Percentiles rank a stretch among this genome's conserved stretches.
Conservation (phyloP, 371 early-diverging fungal genomes). For the Apophysomyces variabilis region DNA sequence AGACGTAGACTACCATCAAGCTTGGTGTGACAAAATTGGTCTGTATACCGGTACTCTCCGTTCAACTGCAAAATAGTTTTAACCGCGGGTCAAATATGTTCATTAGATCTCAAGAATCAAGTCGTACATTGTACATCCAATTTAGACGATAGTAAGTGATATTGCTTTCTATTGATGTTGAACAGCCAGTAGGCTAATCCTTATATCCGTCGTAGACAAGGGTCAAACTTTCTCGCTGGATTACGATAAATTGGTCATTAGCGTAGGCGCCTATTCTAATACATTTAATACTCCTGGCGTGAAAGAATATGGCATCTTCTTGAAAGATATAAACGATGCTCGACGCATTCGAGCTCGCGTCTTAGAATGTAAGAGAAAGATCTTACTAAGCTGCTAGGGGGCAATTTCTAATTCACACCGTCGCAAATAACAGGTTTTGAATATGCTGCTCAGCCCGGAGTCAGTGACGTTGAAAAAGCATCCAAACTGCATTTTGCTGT, state of each 20-base stretch:
- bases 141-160: conserved; percentile 31
- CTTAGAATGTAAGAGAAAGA: conserved; percentile 59
- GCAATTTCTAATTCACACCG: neutral
- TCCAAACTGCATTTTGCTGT: conserved; percentile 84
- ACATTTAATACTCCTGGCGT: conserved; percentile 87
- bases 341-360: conserved; percentile 72
- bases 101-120: conserved; percentile 31
- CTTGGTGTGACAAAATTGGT: conserved; percentile 64
- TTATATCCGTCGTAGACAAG: conserved; percentile 18
- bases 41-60: neutral
- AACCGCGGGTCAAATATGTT: neutral
- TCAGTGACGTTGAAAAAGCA: conserved; percentile 66
- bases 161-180: neutral
- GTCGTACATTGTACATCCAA: conserved; percentile 42
- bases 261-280: conserved; percentile 82
- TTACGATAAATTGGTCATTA: conserved; percentile 82
- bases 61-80: neutral
- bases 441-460: conserved; percentile 71
- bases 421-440: conserved; percentile 61
- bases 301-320: conserved; percentile 69
- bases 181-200: neutral
- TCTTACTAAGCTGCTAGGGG: too few relatives aligned
- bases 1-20: conserved; percentile 68
- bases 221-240: conserved; percentile 48
- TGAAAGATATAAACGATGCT: conserved; percentile 80